Evolutionary conservation across 129 eudicot species (phyloP).

Genomic region (Flaveria brownii): DNA sequence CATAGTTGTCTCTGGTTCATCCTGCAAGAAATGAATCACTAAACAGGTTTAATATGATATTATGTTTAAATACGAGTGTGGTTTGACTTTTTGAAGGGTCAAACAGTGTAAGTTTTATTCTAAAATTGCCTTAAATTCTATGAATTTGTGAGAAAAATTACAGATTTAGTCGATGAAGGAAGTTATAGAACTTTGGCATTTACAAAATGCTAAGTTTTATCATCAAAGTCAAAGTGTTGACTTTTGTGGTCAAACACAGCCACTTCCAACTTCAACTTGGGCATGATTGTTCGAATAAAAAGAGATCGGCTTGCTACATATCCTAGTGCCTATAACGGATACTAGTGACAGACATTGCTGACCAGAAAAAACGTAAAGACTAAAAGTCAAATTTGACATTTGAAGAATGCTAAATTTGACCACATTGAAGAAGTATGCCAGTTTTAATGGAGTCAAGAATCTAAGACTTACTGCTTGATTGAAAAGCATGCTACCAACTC

Average conservation of each 20-base stretch:
- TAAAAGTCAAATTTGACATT: background rate
- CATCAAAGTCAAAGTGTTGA: constrained; percentile 17
- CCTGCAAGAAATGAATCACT: constrained; percentile 37
- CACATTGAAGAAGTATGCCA: background rate
- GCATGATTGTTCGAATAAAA: background rate
- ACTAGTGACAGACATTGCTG: background rate
- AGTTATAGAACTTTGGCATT: background rate
- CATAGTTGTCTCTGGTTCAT: constrained; percentile 32
- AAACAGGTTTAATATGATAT: background rate
- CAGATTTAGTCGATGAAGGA: background rate
- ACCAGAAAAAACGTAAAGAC: background rate
- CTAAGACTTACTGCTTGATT: constrained; percentile 46
- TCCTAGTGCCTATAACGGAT: background rate
- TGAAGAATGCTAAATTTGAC: constrained; percentile 1
- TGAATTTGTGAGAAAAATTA: background rate
- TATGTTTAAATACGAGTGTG: background rate
- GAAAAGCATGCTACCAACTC: constrained; percentile 72
- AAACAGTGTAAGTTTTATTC: background rate
- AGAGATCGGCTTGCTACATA: background rate
- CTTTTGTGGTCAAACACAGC: constrained; percentile 8
- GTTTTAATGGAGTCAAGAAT: background rate
- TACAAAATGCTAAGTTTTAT: background rate
- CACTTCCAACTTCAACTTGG: constrained; percentile 1
- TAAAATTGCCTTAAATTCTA: background rate
- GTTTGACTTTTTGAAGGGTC: constrained; percentile 15